A percentile compares a stretch with the other conserved stretches of the same genome.
phyloP scores from a whole-genome alignment of 805 yeast genomes.

The Cyberlindnera mycetangii region DNA sequence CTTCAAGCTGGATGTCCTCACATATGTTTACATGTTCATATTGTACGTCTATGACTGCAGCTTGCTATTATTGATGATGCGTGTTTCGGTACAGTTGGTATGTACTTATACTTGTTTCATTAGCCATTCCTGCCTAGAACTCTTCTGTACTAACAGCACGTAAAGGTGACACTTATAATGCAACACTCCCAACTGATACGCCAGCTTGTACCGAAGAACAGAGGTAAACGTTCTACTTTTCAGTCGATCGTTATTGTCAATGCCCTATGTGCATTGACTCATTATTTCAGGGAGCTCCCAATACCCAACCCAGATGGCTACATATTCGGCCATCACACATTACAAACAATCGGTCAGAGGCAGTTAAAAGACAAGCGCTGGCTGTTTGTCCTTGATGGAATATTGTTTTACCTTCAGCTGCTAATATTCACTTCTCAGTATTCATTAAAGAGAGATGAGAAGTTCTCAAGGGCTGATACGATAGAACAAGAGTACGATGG shows the following conservation, averaged over 20 bases:
- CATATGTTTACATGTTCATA: conserved; percentile 14
- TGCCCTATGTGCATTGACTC: conserved; percentile 8
- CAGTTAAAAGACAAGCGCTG: conserved; percentile 18
- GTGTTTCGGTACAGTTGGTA: conserved; percentile 16
- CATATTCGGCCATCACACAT: conserved; percentile 27
- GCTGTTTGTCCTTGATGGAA: conserved; percentile 16
- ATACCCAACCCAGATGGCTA: conserved; percentile 23
- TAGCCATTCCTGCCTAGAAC: not conserved
- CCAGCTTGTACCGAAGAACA: conserved; percentile 9
- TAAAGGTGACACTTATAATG: conserved; percentile 8
- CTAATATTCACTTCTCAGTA: conserved; percentile 16
- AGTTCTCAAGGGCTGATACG: not conserved
- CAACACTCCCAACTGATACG: conserved; percentile 8
- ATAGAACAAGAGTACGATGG: conserved; percentile 24
- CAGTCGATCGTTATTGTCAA: conserved; percentile 17
- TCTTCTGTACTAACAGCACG: conserved; percentile 1
- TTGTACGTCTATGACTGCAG: conserved; percentile 29
- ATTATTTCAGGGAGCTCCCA: conserved; percentile 20
- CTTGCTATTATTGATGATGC: conserved; percentile 17
- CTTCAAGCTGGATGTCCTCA: conserved; percentile 7
- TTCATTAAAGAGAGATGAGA: conserved; percentile 5
- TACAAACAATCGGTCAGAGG: conserved; percentile 26
- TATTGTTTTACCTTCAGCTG: conserved; percentile 21
- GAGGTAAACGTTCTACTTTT: conserved; percentile 14
- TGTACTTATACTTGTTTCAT: too few species aligned